Evolutionary conservation across 805 yeast genomes (phyloP).

Genomic region (Candida yuanshanica): DNA sequence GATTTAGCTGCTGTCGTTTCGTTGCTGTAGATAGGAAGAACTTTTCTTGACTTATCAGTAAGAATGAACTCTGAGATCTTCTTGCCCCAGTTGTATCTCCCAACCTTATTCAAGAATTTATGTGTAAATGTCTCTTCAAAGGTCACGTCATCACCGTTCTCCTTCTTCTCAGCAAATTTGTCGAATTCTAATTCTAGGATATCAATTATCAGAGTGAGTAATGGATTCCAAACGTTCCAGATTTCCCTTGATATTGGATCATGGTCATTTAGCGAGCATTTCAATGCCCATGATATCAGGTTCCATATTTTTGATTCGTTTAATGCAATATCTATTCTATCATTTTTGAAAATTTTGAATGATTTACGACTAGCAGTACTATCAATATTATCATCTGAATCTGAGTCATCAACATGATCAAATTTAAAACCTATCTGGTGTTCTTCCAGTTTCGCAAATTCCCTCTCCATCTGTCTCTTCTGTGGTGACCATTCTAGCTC

Average conservation of each 20-base stretch:
- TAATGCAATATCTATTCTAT: constrained; percentile 22
- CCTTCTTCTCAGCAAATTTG: constrained; percentile 1
- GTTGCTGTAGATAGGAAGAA: constrained; percentile 11
- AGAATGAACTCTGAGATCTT: constrained; percentile 13
- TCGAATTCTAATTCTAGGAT: constrained; percentile 12
- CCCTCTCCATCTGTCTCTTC: constrained; percentile 13
- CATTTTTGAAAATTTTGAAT: constrained; percentile 18
- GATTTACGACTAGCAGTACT: constrained; percentile 15
- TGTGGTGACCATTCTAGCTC: constrained; percentile 17
- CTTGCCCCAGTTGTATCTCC: constrained; percentile 7
- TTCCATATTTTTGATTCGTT: constrained; percentile 20
- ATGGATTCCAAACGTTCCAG: constrained; percentile 20
- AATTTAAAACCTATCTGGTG: neutral
- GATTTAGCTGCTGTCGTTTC: constrained; percentile 17
- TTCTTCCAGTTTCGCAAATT: constrained; percentile 1
- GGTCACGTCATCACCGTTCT: neutral
- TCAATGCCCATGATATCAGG: constrained; percentile 26
- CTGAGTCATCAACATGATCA: constrained; percentile 3
- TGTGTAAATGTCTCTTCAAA: constrained; percentile 6
- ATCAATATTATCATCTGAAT: constrained; percentile 4
- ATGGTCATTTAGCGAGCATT: constrained; percentile 18
- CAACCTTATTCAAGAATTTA: constrained; percentile 10
- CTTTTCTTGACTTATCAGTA: constrained; percentile 1
- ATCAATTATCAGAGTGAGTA: constrained; percentile 14
- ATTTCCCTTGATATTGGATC: constrained; percentile 8